These are phyloP conservation scores for Mycosphaerella arachidis DNA, from an alignment of 2,329 filamentous ascomycete genomes.

Conservation along the genomic window DNA sequence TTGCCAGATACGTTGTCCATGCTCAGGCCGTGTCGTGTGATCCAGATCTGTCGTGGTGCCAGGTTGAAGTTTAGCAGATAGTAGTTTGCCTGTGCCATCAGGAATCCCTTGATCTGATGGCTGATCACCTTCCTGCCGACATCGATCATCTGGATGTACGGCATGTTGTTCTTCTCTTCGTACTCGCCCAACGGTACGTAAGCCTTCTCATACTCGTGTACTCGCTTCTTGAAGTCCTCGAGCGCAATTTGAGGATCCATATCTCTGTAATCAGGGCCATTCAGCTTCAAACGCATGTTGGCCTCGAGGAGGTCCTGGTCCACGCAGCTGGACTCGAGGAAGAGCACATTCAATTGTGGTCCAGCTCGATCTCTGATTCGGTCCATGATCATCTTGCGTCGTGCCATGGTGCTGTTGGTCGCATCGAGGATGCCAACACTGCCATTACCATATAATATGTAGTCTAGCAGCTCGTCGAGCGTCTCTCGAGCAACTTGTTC, in stretches of 20 bases:
- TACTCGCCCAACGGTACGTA: constrained; percentile 75
- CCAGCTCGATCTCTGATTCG: constrained; percentile 79
- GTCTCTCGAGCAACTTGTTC: constrained; percentile 92
- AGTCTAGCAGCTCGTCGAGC: constrained; percentile 85
- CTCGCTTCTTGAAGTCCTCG: constrained; percentile 86
- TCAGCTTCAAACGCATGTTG: constrained; percentile 95
- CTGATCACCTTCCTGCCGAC: constrained; percentile 92
- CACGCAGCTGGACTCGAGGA: constrained; percentile 90
- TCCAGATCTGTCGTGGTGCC: constrained; percentile 94
- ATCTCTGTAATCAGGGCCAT: constrained; percentile 90
- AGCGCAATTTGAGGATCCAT: constrained; percentile 84
- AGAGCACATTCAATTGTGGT: constrained; percentile 80
- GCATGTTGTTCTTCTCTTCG: constrained; percentile 84
- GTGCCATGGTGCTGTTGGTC: constrained; percentile 89
- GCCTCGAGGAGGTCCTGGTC: constrained; percentile 81
- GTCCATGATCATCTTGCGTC: constrained; percentile 70
- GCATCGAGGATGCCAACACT: constrained; percentile 94
- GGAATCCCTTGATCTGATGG: constrained; percentile 84
- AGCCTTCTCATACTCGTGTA: constrained; percentile 87
- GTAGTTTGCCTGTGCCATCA: constrained; percentile 86
- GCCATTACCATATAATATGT: constrained; percentile 74
- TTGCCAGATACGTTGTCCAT: constrained; percentile 80
- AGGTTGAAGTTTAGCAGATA: constrained; percentile 97
- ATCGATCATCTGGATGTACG: constrained; percentile 97
- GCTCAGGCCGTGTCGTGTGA: constrained; percentile 91